These are phyloP conservation scores for Cadophora gregata DNA, from an alignment of 2,329 filamentous ascomycete genomes.

Conservation along the genomic window DNA sequence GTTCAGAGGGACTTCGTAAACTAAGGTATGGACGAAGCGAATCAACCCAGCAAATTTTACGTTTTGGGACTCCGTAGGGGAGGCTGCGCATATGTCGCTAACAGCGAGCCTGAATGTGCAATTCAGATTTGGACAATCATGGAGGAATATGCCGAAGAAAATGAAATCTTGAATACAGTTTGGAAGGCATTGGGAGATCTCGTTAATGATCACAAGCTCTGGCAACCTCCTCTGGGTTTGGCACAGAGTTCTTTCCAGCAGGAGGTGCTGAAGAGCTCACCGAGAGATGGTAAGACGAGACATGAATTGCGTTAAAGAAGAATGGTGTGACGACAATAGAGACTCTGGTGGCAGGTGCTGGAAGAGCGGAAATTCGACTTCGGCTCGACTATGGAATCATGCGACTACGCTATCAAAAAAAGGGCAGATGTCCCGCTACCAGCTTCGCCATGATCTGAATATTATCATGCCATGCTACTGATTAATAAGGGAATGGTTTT, in stretches of 20 bases:
- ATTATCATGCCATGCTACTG: too few species aligned
- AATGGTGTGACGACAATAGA: constrained; percentile 24
- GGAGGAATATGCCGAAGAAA: constrained; percentile 24
- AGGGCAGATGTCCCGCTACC: too few species aligned
- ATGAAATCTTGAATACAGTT: constrained; percentile 23
- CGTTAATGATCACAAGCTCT: constrained; percentile 5
- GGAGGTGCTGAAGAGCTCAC: constrained; percentile 31
- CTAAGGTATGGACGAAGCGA: too few species aligned
- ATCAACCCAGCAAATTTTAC: constrained; percentile 4
- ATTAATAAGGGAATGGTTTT: too few species aligned
- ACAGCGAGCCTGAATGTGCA: background rate
- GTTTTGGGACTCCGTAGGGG: constrained; percentile 24
- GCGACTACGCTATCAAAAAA: too few species aligned
- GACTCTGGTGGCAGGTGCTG: background rate
- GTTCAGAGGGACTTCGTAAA: too few species aligned
- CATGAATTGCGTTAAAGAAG: constrained; percentile 23
- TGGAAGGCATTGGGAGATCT: constrained; percentile 21
- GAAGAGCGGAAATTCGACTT: background rate
- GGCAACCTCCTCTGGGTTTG: constrained; percentile 10
- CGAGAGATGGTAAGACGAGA: constrained; percentile 24
- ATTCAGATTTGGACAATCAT: constrained; percentile 33
- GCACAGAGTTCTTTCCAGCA: constrained; percentile 22
- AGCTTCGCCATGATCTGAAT: too few species aligned
- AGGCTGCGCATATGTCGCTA: constrained; percentile 14
- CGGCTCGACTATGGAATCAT: background rate